Conservation (phyloP, 352 stramenopile species). For the Pythium sp. region DNA sequence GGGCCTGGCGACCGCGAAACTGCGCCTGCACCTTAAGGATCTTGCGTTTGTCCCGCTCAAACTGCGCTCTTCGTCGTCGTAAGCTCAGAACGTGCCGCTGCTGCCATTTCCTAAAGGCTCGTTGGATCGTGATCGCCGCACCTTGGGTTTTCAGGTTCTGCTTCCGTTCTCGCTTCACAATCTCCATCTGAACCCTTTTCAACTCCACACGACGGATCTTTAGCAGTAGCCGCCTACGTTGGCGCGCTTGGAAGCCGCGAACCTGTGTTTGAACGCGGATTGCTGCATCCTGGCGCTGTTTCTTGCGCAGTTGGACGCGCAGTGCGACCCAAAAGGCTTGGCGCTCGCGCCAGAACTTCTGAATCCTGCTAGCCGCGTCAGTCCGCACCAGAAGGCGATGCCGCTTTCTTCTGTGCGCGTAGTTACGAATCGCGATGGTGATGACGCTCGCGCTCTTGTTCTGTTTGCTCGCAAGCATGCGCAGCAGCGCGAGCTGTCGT, state of each 20-base stretch:
- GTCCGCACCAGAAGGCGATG: conserved; percentile 13
- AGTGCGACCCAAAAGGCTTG: conserved; percentile 47
- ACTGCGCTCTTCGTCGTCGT: conserved; percentile 42
- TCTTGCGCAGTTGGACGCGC: conserved; percentile 33
- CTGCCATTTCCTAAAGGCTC: conserved; percentile 38
- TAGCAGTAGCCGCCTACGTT: conserved; percentile 25
- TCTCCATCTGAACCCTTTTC: conserved; percentile 12
- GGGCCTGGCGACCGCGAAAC: conserved; percentile 40
- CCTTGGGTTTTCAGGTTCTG: conserved; percentile 23
- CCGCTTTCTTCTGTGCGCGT: conserved; percentile 6
- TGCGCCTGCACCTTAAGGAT: conserved; percentile 55
- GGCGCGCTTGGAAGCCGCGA: conserved; percentile 32
- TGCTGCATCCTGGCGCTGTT: conserved; percentile 34
- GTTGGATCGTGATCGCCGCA: conserved; percentile 47
- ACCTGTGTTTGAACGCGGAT: conserved; percentile 42
- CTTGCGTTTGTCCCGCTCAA: conserved; percentile 59
- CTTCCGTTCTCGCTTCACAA: conserved; percentile 10
- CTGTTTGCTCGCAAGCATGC: conserved; percentile 39
- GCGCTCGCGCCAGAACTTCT: conserved; percentile 50
- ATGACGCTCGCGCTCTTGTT: conserved; percentile 45
- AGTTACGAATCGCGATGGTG: conserved; percentile 36
- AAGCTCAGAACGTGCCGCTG: conserved; percentile 31
- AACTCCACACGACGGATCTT: conserved; percentile 38
- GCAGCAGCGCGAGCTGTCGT: conserved; percentile 42
- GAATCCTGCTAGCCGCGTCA: conserved; percentile 33